Base-by-base conservation (phyloP, 2,329 filamentous ascomycete species). In the Shiraia bambusicola region DNA sequence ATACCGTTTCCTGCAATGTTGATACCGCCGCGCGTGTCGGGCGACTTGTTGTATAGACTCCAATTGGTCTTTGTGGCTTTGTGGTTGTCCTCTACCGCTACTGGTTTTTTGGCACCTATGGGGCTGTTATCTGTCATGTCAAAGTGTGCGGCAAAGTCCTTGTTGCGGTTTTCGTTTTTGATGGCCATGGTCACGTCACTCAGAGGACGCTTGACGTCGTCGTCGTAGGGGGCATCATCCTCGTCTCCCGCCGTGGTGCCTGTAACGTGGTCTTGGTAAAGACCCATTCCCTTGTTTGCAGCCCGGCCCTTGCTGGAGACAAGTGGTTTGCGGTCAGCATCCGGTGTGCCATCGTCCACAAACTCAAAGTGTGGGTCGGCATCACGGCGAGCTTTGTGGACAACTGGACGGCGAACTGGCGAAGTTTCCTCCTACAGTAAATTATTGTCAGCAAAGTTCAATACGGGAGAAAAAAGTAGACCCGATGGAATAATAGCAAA, bases 321-420 rank as follows among this genome's bases (percentile, higher is more conserved):
- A 4, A 5, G 19, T 22, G 58, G 59, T 37, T 58, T 57, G 30
- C 73, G 70, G 40, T 77, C 74, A 6, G 73, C 76, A 12, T 75
- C 71, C 35, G 80, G 79, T 25, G 79, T 79, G 34, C 81, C 83
- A 41, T 91, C 84, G 63, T 97, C 91, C 39, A 81, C 76, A 58
- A 96, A 80, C 47, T 93, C 83, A 62, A 95, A 96, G 69, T 97
- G 89, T 1, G 83, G 73, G 62, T 91, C 83, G 13, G 86, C 84
- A 58, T 94, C 88, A 29, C 83, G 87, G 45, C 92, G 87, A 27
- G 86, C 78, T 64, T 86, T 86, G 57, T 77, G 73, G 27, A 81
- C 76, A 25, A 79, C 75, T 11, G 81, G 76, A 40, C 77, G 74
- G 51, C 79, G 79, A 30, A 76, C 75, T 6, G 83, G 80, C 7